phyloP scores from a whole-genome alignment of 1,284 basidiomycete genomes.

The Ceratobasidium sp. region DNA sequence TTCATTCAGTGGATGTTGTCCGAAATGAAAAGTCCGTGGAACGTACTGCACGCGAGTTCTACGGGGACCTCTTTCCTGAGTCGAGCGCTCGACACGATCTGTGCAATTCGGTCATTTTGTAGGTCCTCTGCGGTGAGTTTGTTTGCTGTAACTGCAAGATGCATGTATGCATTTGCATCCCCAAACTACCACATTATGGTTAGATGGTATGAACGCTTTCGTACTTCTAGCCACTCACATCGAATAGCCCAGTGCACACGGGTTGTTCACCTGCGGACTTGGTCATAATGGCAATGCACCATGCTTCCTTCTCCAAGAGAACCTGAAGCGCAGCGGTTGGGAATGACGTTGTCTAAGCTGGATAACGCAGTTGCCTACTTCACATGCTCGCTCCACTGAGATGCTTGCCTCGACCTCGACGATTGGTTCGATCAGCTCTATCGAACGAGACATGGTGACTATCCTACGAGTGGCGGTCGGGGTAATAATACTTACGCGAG shows the following conservation, averaged over 20 bases:
- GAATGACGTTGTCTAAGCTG: background rate
- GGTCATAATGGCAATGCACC: constrained; percentile 68
- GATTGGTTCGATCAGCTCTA: constrained; percentile 41
- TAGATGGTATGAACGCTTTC: background rate
- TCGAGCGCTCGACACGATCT: constrained; percentile 73
- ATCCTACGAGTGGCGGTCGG: background rate
- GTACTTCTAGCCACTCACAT: constrained; percentile 58
- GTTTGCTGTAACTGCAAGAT: constrained; percentile 76
- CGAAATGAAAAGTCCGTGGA: constrained; percentile 9
- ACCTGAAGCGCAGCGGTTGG: constrained; percentile 54
- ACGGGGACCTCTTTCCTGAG: constrained; percentile 70
- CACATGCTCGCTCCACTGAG: constrained; percentile 79
- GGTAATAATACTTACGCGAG: constrained; percentile 16
- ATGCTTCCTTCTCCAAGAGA: constrained; percentile 65
- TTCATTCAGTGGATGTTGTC: background rate
- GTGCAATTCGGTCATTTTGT: constrained; percentile 64
- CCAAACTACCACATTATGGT: constrained; percentile 61
- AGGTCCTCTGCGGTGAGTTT: constrained; percentile 66
- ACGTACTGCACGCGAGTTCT: constrained; percentile 74
- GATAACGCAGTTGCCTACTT: constrained; percentile 57
- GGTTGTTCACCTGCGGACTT: constrained; percentile 48
- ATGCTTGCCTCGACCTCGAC: constrained; percentile 63
- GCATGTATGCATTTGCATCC: constrained; percentile 81
- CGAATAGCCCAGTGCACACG: constrained; percentile 70
- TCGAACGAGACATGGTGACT: background rate